These are phyloP conservation scores for Cladorrhinum sp. DNA, from an alignment of 2,329 filamentous ascomycete genomes.

Conservation along the genomic window DNA sequence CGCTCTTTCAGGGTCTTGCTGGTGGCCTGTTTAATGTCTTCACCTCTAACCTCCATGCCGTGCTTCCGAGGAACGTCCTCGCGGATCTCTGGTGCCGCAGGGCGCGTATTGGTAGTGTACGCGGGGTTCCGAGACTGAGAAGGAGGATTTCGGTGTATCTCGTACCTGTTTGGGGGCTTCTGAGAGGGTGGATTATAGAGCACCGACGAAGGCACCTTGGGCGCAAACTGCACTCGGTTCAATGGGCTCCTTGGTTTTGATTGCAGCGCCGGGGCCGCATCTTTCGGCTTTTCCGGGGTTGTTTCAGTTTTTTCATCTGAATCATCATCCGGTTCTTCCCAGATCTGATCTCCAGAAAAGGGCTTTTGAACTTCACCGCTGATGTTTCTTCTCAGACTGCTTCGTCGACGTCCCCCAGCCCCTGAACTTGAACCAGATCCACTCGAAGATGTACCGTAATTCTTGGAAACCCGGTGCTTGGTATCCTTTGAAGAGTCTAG, in stretches of 20 bases:
- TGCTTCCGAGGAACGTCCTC: constrained; percentile 63
- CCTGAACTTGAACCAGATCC: constrained; percentile 36
- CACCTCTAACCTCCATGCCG: constrained; percentile 76
- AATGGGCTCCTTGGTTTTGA: constrained; percentile 64
- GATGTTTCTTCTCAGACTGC: constrained; percentile 65
- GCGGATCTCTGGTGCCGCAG: constrained; percentile 34
- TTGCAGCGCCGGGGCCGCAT: constrained; percentile 44
- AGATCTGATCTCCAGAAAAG: constrained; percentile 78
- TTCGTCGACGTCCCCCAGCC: constrained; percentile 52
- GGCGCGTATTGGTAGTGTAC: constrained; percentile 67
- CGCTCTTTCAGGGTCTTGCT: constrained; percentile 85
- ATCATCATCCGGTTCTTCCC: constrained; percentile 74
- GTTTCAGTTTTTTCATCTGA: neutral
- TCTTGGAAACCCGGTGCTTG: constrained; percentile 32
- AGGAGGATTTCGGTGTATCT: constrained; percentile 82
- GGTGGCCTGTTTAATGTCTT: constrained; percentile 87
- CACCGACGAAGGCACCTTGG: constrained; percentile 40
- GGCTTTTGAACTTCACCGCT: constrained; percentile 65
- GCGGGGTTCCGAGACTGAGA: constrained; percentile 76
- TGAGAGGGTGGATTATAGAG: constrained; percentile 38
- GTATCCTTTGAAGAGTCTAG: constrained; percentile 32
- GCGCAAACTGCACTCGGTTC: constrained; percentile 56
- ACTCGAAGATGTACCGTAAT: constrained; percentile 35
- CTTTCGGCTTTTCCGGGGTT: constrained; percentile 26
- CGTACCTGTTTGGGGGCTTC: constrained; percentile 42